These are phyloP conservation scores for Trichophyton verrucosum DNA, from an alignment of 2,329 filamentous ascomycete genomes.

Conservation along the genomic window DNA sequence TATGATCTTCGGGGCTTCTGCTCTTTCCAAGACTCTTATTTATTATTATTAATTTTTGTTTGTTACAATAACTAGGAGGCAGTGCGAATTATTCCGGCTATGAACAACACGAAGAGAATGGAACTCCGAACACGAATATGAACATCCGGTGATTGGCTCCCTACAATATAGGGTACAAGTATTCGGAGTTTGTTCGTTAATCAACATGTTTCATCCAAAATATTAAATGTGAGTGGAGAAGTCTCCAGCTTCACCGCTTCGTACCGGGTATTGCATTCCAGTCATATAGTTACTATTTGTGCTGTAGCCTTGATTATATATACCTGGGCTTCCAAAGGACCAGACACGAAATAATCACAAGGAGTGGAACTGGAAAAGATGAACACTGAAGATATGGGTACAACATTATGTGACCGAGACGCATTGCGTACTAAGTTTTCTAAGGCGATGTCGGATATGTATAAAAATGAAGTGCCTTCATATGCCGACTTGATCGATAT, in stretches of 20 bases:
- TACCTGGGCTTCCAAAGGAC: neutral
- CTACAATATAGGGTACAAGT: too few species aligned
- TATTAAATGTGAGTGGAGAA: neutral
- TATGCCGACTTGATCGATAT: constrained; percentile 23
- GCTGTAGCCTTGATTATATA: neutral
- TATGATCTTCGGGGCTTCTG: too few species aligned
- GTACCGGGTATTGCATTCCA: neutral
- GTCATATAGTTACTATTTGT: neutral
- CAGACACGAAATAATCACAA: too few species aligned
- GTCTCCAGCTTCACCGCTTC: neutral
- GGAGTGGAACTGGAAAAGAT: neutral
- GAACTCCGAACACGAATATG: too few species aligned
- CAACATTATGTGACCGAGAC: constrained; percentile 12
- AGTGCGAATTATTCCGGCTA: too few species aligned
- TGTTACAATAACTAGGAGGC: too few species aligned
- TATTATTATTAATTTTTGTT: too few species aligned
- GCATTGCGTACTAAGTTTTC: constrained; percentile 21
- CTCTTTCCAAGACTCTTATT: too few species aligned
- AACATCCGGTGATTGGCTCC: too few species aligned
- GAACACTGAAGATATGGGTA: neutral
- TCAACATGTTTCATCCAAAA: neutral
- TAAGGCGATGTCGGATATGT: constrained; percentile 26
- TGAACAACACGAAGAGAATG: too few species aligned
- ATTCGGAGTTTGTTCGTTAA: neutral
- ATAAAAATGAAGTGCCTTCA: constrained; percentile 24